Conservation (phyloP, 495 filamentous ascomycete genomes). For the Xylaria acuta region DNA sequence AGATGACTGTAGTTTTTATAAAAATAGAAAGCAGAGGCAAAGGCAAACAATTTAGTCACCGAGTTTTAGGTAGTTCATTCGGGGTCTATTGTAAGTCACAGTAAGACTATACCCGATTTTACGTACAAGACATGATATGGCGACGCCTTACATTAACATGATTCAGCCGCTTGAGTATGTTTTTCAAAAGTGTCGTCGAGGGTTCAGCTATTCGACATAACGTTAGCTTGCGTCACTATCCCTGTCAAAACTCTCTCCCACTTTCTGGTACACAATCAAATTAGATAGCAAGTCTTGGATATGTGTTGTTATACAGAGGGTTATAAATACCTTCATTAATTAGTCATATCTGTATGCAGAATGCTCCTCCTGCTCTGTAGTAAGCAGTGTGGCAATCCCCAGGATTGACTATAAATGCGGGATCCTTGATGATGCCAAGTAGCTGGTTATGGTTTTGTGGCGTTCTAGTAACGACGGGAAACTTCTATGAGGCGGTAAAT, state of each 20-base stretch:
- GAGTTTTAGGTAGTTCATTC: neutral
- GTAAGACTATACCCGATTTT: neutral
- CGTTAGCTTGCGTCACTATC: conserved; percentile 1
- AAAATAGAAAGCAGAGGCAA: neutral
- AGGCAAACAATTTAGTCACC: neutral
- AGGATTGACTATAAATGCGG: neutral
- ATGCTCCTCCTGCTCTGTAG: neutral
- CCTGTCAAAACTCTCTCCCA: neutral
- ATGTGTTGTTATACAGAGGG: neutral
- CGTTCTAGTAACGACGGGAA: neutral
- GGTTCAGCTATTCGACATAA: neutral
- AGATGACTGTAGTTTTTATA: neutral
- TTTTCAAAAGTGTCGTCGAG: neutral
- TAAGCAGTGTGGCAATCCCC: neutral
- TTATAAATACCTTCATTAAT: neutral
- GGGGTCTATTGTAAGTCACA: neutral
- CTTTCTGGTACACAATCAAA: neutral
- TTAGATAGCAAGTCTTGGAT: neutral
- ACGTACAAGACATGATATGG: neutral
- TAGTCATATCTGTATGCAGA: neutral
- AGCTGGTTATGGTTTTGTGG: neutral
- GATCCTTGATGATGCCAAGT: neutral
- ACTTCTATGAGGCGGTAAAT: neutral
- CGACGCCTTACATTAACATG: neutral
- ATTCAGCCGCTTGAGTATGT: neutral